Evolutionary conservation across 768 basidiomycete genomes (phyloP).

Genomic region (Psilocybe tampanensis): DNA sequence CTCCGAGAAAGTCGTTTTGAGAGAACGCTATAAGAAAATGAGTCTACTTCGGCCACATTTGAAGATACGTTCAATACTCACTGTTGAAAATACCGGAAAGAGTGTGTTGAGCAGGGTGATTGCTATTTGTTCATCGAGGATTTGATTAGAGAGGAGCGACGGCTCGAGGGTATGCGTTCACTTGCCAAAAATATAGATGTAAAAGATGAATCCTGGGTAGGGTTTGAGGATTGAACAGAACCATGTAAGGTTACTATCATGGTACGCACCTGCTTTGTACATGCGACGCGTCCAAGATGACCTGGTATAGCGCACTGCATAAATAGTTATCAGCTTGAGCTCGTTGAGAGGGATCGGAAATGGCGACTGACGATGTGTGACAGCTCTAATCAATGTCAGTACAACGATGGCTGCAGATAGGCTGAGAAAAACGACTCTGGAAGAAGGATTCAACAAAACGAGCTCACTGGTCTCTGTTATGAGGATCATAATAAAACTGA

Average conservation of each 20-base stretch:
- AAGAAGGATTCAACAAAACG: neutral
- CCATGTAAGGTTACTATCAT: neutral
- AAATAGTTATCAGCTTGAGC: too few relatives aligned
- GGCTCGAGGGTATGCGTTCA: too few relatives aligned
- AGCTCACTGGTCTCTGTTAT: constrained; percentile 16
- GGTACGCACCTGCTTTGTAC: constrained; percentile 17
- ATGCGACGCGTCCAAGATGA: constrained; percentile 20
- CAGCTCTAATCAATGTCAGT: constrained; percentile 12
- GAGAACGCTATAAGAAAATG: neutral
- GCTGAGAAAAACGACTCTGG: neutral
- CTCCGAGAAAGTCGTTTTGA: constrained; percentile 12
- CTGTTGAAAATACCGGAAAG: constrained; percentile 15
- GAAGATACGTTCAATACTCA: neutral
- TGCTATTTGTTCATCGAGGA: constrained; percentile 1
- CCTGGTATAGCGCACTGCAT: constrained; percentile 11
- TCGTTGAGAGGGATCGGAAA: too few relatives aligned
- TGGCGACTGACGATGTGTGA: constrained; percentile 10
- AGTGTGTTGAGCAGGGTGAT: constrained; percentile 16
- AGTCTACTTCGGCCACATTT: neutral
- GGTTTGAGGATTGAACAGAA: neutral
- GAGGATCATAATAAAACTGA: constrained; percentile 6
- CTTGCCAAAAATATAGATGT: neutral
- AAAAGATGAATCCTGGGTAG: constrained; percentile 2
- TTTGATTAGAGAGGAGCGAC: constrained; percentile 5
- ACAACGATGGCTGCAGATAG: constrained; percentile 7